These are phyloP conservation scores for Kickxella alabastrina DNA, from an alignment of 192 early-diverging fungal species.

Conservation along the genomic window DNA sequence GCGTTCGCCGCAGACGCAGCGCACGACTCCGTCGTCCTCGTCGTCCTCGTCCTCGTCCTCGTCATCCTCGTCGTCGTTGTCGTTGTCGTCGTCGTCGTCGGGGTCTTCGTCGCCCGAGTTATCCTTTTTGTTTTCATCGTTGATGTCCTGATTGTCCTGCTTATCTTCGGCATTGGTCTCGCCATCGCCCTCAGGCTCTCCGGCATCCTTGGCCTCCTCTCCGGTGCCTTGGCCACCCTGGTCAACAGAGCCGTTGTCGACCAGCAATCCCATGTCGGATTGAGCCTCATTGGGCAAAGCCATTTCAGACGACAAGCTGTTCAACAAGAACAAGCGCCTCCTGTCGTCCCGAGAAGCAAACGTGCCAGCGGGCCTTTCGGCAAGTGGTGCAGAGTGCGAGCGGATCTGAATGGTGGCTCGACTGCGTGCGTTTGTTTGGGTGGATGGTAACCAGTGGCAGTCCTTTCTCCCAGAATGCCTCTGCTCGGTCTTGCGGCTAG, in stretches of 20 bases:
- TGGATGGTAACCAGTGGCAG: too few relatives aligned
- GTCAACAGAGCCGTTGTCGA: background rate
- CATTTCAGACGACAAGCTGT: too few relatives aligned
- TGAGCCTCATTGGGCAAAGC: too few relatives aligned
- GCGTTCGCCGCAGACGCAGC: slow-evolving; percentile 49
- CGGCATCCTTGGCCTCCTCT: background rate
- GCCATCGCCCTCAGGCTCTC: background rate
- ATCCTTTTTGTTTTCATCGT: slow-evolving; percentile 3
- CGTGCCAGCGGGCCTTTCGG: too few relatives aligned
- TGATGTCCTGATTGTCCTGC: slow-evolving; percentile 4
- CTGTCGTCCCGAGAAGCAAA: too few relatives aligned
- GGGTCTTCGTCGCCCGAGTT: slow-evolving; percentile 6
- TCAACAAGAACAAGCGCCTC: too few relatives aligned
- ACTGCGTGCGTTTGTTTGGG: too few relatives aligned
- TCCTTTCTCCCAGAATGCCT: too few relatives aligned
- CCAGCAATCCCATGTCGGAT: background rate
- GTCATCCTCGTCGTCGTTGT: slow-evolving; percentile 5
- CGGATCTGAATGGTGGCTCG: too few relatives aligned
- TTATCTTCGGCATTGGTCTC: background rate
- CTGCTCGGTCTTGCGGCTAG: too few relatives aligned
- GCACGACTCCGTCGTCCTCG: slow-evolving; percentile 46
- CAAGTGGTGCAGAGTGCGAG: too few relatives aligned
- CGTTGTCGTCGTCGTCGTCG: slow-evolving; percentile 11
- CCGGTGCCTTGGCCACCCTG: too few relatives aligned
- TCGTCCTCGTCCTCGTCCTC: slow-evolving; percentile 12